Percentiles rank a stretch among this genome's conserved stretches.
Conservation (phyloP, 306 rosid species). For the Hippophae gyantsensis region DNA sequence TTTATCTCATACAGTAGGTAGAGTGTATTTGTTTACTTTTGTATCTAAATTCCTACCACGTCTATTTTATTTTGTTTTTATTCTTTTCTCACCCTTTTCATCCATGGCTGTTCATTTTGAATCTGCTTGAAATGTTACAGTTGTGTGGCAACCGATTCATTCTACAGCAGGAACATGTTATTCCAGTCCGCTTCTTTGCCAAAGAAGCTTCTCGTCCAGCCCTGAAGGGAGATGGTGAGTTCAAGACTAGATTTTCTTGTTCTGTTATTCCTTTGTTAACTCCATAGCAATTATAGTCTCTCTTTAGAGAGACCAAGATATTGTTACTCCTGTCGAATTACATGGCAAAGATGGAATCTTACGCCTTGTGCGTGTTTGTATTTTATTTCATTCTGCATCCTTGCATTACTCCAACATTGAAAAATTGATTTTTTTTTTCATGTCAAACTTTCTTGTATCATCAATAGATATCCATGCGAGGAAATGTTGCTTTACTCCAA, state of each 20-base stretch:
- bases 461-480: no score
- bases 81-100: background rate
- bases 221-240: constrained; percentile 89
- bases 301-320: background rate
- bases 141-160: constrained; percentile 48
- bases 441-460: background rate
- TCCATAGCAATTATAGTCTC: no score
- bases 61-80: background rate
- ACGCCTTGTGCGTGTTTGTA: background rate
- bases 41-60: background rate
- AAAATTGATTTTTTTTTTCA: no score
- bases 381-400: background rate
- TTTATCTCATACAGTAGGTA: no score
- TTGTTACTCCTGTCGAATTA: background rate
- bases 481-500: no score
- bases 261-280: background rate
- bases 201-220: constrained; percentile 52
- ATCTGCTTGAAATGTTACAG: constrained; percentile 24
- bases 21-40: background rate
- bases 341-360: background rate
- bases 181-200: constrained; percentile 74
- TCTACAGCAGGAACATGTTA: constrained; percentile 49
- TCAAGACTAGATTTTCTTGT: background rate
- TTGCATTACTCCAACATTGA: background rate
- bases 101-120: background rate